Evolutionary conservation across 2,329 filamentous ascomycete genomes (phyloP).

Genomic region (Alternaria postmessia): DNA sequence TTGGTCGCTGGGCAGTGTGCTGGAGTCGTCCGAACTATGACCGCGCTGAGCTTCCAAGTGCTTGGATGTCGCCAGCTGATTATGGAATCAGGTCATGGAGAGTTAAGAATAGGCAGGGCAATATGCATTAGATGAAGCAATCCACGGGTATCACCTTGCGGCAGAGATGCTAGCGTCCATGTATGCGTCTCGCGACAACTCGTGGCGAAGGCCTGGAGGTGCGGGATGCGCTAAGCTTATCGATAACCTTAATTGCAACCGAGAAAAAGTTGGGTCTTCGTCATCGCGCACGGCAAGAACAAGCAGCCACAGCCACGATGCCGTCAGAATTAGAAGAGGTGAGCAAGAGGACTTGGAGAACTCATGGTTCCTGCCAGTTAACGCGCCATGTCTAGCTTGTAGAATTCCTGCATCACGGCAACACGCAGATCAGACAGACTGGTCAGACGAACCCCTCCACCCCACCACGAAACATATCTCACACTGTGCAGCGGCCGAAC

Average conservation of each 20-base stretch:
- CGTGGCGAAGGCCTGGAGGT: constrained; percentile 7
- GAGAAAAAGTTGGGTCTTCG: constrained; percentile 35
- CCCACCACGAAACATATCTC: constrained; percentile 27
- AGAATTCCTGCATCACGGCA: constrained; percentile 90
- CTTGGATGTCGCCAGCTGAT: not conserved
- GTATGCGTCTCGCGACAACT: constrained; percentile 12
- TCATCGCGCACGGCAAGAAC: constrained; percentile 29
- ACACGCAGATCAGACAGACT: constrained; percentile 86
- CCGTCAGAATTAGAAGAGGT: constrained; percentile 62
- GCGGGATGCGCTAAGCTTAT: constrained; percentile 34
- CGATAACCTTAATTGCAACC: constrained; percentile 42
- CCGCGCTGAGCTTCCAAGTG: constrained; percentile 2
- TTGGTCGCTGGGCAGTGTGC: constrained; percentile 5
- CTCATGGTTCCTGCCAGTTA: not conserved
- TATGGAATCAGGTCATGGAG: not conserved
- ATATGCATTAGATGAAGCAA: constrained; percentile 14
- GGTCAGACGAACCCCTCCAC: constrained; percentile 58
- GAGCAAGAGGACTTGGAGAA: not conserved
- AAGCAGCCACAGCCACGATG: constrained; percentile 46
- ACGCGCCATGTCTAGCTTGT: constrained; percentile 70
- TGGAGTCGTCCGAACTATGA: not conserved
- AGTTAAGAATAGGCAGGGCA: constrained; percentile 15
- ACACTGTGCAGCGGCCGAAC: constrained; percentile 72
- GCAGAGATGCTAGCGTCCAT: constrained; percentile 3
- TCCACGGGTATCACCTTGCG: constrained; percentile 8